phyloP scores from a whole-genome alignment of 2,329 filamentous ascomycete species.

The Aureobasidium namibiae region DNA sequence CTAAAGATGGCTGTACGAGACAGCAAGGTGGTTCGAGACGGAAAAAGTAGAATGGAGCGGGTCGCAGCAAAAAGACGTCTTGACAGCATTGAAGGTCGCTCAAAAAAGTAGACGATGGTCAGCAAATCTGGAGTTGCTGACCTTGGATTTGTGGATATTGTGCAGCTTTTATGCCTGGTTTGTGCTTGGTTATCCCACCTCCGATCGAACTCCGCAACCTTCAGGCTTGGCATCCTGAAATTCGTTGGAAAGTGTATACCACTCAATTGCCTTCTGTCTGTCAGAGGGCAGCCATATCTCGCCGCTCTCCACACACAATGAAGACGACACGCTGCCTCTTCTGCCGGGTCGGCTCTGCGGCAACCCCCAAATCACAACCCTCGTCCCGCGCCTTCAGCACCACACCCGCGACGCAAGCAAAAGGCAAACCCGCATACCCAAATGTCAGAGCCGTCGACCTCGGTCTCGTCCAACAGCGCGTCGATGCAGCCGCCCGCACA shows the following conservation, averaged over 20 bases:
- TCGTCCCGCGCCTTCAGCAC: slow-evolving; percentile 32
- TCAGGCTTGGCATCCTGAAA: slow-evolving; percentile 15
- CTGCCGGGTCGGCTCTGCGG: slow-evolving; percentile 24
- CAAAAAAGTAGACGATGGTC: slow-evolving; percentile 1
- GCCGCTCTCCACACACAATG: not conserved
- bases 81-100: slow-evolving; percentile 4
- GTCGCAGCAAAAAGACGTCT: not conserved
- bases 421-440: slow-evolving; percentile 34
- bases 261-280: not conserved
- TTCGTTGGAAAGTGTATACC: slow-evolving; percentile 7
- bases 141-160: not conserved
- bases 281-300: slow-evolving; percentile 17
- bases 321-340: slow-evolving; percentile 36
- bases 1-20: not conserved
- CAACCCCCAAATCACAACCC: slow-evolving; percentile 14
- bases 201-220: slow-evolving; percentile 7
- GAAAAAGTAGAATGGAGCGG: not conserved
- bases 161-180: too few relatives aligned
- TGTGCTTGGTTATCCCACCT: not conserved
- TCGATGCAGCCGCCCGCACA: slow-evolving; percentile 24
- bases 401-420: slow-evolving; percentile 27
- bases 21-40: not conserved
- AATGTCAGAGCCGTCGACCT: slow-evolving; percentile 37
- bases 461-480: slow-evolving; percentile 17
- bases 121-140: slow-evolving; percentile 7